Evolutionary conservation across 2,329 filamentous ascomycete species (phyloP).

Genomic region (Albifimbria verrucaria): DNA sequence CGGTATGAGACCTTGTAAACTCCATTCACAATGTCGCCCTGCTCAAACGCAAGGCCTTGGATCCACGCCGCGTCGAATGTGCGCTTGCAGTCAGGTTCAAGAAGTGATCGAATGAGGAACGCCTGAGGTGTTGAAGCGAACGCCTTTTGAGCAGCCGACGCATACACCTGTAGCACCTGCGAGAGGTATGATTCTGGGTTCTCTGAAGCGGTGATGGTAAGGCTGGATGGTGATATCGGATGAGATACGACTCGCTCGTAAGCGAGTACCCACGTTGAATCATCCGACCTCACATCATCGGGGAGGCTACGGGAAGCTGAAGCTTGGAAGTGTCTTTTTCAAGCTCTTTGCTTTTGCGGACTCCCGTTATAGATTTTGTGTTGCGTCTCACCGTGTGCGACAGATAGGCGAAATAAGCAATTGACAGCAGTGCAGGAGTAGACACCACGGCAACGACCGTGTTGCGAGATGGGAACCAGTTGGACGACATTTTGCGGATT

Average conservation of each 20-base stretch:
- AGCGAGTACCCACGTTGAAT: constrained; percentile 20
- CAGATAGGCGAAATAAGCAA: background rate
- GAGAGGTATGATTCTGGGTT: constrained; percentile 9
- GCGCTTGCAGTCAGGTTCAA: constrained; percentile 13
- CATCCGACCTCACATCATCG: constrained; percentile 13
- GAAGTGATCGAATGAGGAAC: constrained; percentile 19
- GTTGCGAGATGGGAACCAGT: background rate
- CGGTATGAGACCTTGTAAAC: constrained; percentile 25
- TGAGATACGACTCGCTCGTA: constrained; percentile 24
- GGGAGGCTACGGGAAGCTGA: constrained; percentile 12
- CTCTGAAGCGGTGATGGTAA: background rate
- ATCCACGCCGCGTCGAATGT: constrained; percentile 24
- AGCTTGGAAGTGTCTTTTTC: background rate
- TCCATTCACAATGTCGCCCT: constrained; percentile 27
- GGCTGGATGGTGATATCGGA: constrained; percentile 12
- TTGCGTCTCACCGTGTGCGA: background rate
- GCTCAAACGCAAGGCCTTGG: constrained; percentile 14
- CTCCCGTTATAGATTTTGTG: background rate
- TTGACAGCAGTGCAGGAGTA: background rate
- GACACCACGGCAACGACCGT: background rate
- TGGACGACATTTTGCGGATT: background rate
- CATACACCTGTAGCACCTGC: constrained; percentile 20
- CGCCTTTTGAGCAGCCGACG: constrained; percentile 24
- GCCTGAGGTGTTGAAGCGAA: constrained; percentile 31
- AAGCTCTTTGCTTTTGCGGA: background rate